Evolutionary conservation across 2,329 filamentous ascomycete species (phyloP).

Genomic region (Beauveria sp.): DNA sequence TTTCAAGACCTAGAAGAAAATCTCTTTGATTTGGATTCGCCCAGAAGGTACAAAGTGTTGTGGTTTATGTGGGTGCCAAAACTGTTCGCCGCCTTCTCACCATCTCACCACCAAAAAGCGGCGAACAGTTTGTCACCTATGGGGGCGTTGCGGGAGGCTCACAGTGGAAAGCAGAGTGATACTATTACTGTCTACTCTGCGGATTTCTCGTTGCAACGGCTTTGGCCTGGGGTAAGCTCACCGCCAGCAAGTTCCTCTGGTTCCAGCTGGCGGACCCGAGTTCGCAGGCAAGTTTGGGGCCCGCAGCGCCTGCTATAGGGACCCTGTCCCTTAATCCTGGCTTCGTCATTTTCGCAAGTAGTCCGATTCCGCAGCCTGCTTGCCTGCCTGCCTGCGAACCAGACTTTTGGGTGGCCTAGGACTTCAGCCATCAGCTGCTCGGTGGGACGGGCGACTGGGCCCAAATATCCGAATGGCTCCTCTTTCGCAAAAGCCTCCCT

Average conservation of each 20-base stretch:
- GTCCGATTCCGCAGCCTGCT: neutral
- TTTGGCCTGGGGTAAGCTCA: neutral
- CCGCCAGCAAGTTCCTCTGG: neutral
- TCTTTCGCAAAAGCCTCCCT: neutral
- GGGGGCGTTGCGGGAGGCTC: too few species aligned
- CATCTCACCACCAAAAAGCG: too few species aligned
- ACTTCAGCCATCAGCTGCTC: neutral
- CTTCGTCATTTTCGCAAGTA: neutral
- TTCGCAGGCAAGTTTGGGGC: neutral
- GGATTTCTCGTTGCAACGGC: neutral
- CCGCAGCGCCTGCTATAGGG: neutral
- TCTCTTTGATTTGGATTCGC: too few species aligned
- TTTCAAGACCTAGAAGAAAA: too few species aligned
- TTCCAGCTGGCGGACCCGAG: neutral
- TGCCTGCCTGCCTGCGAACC: neutral
- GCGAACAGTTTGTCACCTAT: too few species aligned
- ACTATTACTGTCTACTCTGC: neutral
- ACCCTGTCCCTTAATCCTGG: neutral
- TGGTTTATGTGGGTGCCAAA: too few species aligned
- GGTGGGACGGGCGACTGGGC: neutral
- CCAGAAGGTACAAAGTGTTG: too few species aligned
- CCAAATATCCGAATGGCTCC: neutral
- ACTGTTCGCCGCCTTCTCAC: too few species aligned
- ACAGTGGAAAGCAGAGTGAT: too few species aligned
- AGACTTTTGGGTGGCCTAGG: neutral